Base-by-base conservation (phyloP, 129 eudicot genomes). In the Scalesia atractyloides region DNA sequence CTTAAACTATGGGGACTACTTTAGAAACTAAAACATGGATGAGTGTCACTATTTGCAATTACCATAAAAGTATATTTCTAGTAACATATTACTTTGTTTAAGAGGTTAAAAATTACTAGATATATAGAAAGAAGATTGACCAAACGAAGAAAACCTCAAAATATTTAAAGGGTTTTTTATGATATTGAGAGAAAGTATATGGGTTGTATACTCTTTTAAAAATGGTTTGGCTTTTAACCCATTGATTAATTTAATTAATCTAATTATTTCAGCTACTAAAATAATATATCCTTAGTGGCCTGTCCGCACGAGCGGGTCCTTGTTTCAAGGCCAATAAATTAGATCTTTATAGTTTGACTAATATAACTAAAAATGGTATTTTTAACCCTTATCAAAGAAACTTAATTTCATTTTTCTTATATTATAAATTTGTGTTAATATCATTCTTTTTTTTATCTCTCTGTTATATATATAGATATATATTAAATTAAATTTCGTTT, bases 241-340 rank as follows among this genome's bases (percentile, higher is more conserved):
- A n/a, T 72, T 68, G 19, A 67, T 19, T 66, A 51, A 54, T 53
- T 20, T 61, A 53, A 68, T 76, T 68, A 49, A 61, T 34, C 39
- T 70, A 56, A 57, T 63, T 51, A 41, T 36, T 63, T 69, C 7
- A 39, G 50, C 48, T 66, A 49, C 33, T 22, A 65, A 69, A 62
- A 84, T 76, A 67, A 81, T 68, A 59, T 68, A 48, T 75, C 87
- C 81, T 73, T 75, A 73, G 76, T 79, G 82, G 81, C 48, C 36
- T 71, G 74, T 84, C 75, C 80, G 89, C 96, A 86, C 87, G 89
- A 77, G 89, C 75, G 89, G 87, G 82, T 72, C 80, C 76, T 81
- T 34, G 41, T 61, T 63, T 44, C 86, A 82, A 64, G 69, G 30
- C 9, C 50, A 30, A 15, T 16, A 36, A 61, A 34, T 64, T 14